phyloP scores from a whole-genome alignment of 306 rosid species.

The Trichosanthes truncata region DNA sequence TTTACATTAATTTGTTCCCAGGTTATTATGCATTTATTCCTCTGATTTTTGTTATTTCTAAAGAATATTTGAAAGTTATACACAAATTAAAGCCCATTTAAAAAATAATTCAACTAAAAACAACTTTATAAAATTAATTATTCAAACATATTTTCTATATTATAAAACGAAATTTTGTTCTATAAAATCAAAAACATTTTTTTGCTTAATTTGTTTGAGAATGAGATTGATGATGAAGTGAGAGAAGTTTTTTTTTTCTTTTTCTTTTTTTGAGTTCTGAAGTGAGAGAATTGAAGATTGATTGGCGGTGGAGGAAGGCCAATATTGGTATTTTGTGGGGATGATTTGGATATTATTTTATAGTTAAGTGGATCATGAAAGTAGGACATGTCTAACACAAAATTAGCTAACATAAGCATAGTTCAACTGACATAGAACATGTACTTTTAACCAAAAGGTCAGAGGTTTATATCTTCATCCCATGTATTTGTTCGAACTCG shows the following conservation, averaged over 20 bases:
- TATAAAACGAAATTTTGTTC: neutral
- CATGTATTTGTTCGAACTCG: no score
- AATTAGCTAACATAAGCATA: no score
- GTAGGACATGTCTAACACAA: neutral
- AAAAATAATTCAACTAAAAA: neutral
- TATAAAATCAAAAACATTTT: neutral
- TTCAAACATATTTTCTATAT: neutral
- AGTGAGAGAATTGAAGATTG: neutral
- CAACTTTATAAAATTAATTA: neutral
- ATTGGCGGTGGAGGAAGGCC: slow-evolving; percentile 12
- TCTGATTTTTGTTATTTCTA: neutral
- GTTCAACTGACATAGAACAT: no score
- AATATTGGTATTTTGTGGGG: slow-evolving; percentile 7
- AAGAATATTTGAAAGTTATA: neutral
- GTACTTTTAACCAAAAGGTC: no score
- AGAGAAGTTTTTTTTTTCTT: neutral
- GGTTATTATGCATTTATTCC: neutral
- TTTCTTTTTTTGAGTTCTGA: no score
- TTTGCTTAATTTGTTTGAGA: neutral
- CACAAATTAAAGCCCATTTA: neutral
- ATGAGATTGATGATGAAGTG: neutral
- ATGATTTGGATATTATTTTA: neutral
- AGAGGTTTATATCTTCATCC: no score
- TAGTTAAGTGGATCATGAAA: neutral
- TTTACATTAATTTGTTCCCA: neutral